Evolutionary conservation across 106 monocot species (phyloP).

Genomic region (Triglochin maritima): DNA sequence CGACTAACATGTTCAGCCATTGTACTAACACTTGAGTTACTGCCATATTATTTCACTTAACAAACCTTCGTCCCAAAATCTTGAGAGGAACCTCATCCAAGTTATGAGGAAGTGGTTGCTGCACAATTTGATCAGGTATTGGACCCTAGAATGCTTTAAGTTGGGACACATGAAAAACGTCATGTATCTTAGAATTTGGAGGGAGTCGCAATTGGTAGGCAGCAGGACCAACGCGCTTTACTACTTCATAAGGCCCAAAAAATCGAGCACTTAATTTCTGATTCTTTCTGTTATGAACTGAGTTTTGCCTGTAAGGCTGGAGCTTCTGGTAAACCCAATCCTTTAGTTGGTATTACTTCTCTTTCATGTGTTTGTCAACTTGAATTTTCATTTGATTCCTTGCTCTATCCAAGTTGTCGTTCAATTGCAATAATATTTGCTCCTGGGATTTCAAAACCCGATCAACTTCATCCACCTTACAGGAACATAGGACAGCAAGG

Average conservation of each 20-base stretch:
- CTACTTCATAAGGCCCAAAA: constrained; percentile 2
- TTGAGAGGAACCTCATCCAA: not conserved
- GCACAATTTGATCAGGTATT: not conserved
- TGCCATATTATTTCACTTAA: not conserved
- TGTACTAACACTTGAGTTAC: too few relatives aligned
- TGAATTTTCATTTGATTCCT: not conserved
- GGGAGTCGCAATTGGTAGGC: constrained; percentile 1
- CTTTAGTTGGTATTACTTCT: not conserved
- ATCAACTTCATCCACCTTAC: not conserved
- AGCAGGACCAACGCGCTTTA: not conserved
- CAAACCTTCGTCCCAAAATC: not conserved
- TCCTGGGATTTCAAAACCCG: not conserved
- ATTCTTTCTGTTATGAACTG: not conserved
- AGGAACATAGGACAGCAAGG: not conserved
- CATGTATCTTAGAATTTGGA: not conserved
- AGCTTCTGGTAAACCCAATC: not conserved
- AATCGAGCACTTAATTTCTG: not conserved
- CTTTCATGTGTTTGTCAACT: not conserved
- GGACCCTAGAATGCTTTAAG: not conserved
- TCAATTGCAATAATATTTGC: not conserved
- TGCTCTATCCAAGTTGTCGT: not conserved
- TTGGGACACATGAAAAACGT: too few relatives aligned
- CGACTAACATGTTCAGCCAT: too few relatives aligned
- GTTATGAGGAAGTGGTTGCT: not conserved
- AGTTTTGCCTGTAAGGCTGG: not conserved